Conservation (phyloP, 768 basidiomycete species). For the Grammothele lineata region DNA sequence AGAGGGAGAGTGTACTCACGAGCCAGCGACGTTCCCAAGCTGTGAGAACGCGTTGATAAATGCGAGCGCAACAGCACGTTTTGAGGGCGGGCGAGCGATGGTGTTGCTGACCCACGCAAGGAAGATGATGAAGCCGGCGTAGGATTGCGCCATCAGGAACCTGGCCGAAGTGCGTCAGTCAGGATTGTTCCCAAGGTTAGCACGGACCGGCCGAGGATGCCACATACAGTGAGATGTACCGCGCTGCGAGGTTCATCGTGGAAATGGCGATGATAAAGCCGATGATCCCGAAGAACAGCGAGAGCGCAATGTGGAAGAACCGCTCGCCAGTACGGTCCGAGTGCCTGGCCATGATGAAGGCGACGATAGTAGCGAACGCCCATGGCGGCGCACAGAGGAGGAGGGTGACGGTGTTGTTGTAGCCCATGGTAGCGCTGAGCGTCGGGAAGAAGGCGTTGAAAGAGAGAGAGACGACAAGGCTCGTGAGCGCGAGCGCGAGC, state of each 20-base stretch:
- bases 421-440: slow-evolving; percentile 68
- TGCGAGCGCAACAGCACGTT: slow-evolving; percentile 84
- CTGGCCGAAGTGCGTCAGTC: slow-evolving; percentile 30
- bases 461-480: slow-evolving; percentile 57
- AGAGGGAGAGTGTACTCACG: slow-evolving; percentile 37
- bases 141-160: slow-evolving; percentile 75
- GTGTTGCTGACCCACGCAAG: slow-evolving; percentile 50
- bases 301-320: slow-evolving; percentile 56
- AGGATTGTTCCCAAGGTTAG: too few relatives aligned
- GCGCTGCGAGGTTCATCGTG: slow-evolving; percentile 56
- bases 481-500: slow-evolving; percentile 60
- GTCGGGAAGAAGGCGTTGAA: slow-evolving; percentile 85
- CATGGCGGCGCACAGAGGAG: slow-evolving; percentile 80
- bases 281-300: slow-evolving; percentile 55
- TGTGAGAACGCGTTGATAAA: slow-evolving; percentile 79
- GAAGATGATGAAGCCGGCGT: slow-evolving; percentile 68
- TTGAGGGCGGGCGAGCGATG: slow-evolving; percentile 78
- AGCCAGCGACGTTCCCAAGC: slow-evolving; percentile 80
- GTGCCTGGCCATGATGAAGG: slow-evolving; percentile 53
- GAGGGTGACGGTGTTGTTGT: slow-evolving; percentile 57
- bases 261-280: slow-evolving; percentile 65
- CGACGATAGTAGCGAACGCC: slow-evolving; percentile 54
- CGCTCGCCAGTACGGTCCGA: slow-evolving; percentile 71
- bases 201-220: slow-evolving; percentile 2
- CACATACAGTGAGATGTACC: slow-evolving; percentile 62